Evolutionary conservation across 2,329 filamentous ascomycete genomes (phyloP).

Genomic region (Chrysosporium queenslandicum): DNA sequence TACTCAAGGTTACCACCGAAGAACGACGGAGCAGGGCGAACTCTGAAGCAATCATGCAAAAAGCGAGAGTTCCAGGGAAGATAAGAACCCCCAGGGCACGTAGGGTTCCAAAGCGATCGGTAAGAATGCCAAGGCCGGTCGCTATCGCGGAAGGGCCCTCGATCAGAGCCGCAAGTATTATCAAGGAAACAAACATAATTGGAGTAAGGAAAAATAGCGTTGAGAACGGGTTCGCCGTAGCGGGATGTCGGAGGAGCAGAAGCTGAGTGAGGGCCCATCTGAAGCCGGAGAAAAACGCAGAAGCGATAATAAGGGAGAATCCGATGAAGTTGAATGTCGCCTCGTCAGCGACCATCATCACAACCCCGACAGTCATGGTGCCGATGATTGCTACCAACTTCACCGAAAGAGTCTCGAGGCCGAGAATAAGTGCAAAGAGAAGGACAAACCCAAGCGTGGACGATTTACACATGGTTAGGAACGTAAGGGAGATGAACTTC

Average conservation of each 20-base stretch:
- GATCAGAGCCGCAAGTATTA: conserved; percentile 71
- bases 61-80: conserved; percentile 84
- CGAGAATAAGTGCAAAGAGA: conserved; percentile 87
- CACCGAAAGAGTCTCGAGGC: conserved; percentile 77
- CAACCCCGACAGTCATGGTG: conserved; percentile 82
- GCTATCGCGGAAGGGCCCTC: conserved; percentile 65
- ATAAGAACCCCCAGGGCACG: conserved; percentile 64
- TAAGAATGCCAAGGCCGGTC: conserved; percentile 55
- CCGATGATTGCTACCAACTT: conserved; percentile 78
- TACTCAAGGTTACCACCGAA: conserved; percentile 88
- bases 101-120: conserved; percentile 56
- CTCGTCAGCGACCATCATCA: conserved; percentile 98
- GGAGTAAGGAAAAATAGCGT: conserved; percentile 97
- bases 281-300: conserved; percentile 91
- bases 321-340: conserved; percentile 77
- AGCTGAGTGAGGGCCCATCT: conserved; percentile 99
- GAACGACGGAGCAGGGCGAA: conserved; percentile 92
- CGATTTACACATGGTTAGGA: conserved; percentile 99
- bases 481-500: conserved; percentile 92
- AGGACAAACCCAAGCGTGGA: conserved; percentile 92
- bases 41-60: conserved; percentile 92
- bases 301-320: conserved; percentile 84
- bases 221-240: conserved; percentile 91
- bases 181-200: conserved; percentile 81
- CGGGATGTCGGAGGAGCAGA: conserved; percentile 81